Conservation (phyloP, 495 filamentous ascomycete species). For the Penicillium waksmanii region DNA sequence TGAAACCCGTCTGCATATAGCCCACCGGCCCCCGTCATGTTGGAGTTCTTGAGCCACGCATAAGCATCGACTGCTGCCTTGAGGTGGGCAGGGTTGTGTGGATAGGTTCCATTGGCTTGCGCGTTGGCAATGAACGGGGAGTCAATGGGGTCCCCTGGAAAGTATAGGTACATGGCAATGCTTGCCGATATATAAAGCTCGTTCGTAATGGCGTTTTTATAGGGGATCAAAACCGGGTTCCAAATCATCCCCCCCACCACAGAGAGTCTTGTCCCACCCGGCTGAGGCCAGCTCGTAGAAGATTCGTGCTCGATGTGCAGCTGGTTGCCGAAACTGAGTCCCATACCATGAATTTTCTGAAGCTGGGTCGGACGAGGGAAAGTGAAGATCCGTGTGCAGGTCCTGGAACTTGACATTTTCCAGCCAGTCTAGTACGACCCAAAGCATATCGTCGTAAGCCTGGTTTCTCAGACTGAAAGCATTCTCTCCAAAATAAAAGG, state of each 20-base stretch:
- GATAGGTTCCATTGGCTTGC: conserved; percentile 28
- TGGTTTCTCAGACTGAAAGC: conserved; percentile 73
- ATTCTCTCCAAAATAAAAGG: conserved; percentile 88
- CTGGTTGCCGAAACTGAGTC: conserved; percentile 71
- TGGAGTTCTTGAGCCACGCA: conserved; percentile 72
- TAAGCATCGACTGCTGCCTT: conserved; percentile 77
- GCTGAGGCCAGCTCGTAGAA: conserved; percentile 82
- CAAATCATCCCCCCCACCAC: conserved; percentile 93
- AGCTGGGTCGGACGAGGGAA: conserved; percentile 22
- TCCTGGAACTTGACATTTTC: conserved; percentile 78
- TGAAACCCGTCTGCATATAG: conserved; percentile 92
- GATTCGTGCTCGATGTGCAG: conserved; percentile 82
- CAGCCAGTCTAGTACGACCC: conserved; percentile 94
- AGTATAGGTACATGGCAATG: conserved; percentile 88
- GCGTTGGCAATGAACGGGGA: conserved; percentile 61
- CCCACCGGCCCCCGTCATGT: conserved; percentile 81
- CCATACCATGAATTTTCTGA: conserved; percentile 65
- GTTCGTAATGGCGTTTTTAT: conserved; percentile 98
- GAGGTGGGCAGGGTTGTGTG: conserved; percentile 69
- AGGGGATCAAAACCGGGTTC: conserved; percentile 80
- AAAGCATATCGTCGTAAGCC: conserved; percentile 95
- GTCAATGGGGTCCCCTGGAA: conserved; percentile 74
- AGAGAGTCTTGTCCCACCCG: conserved; percentile 84
- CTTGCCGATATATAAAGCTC: conserved; percentile 85
- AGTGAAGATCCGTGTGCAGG: conserved; percentile 67